Evolutionary conservation across 495 filamentous ascomycete genomes (phyloP).

Genomic region (Trypethelium eluteriae): DNA sequence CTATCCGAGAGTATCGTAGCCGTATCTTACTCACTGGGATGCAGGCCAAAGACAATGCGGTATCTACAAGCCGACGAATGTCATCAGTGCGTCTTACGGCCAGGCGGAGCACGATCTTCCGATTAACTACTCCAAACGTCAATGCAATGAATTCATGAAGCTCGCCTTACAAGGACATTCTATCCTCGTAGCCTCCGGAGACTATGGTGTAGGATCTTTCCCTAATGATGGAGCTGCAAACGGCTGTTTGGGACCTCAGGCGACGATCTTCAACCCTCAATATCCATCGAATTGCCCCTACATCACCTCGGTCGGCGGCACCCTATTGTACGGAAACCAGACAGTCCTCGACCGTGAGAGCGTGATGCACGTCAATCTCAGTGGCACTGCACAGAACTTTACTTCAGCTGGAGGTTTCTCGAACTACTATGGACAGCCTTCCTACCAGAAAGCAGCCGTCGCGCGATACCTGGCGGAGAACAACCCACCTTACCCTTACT

Average conservation of each 20-base stretch:
- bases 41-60: constrained; percentile 15
- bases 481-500: constrained; percentile 14
- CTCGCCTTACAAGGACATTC: constrained; percentile 18
- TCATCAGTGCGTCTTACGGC: constrained; percentile 21
- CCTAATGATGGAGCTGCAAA: constrained; percentile 15
- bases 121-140: constrained; percentile 16
- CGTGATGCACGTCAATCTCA: constrained; percentile 20
- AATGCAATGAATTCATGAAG: constrained; percentile 19
- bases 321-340: constrained; percentile 36
- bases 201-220: constrained; percentile 17
- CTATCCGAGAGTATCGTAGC: neutral
- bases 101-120: constrained; percentile 13
- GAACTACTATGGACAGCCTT: constrained; percentile 17
- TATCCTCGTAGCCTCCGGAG: constrained; percentile 16
- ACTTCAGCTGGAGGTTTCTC: constrained; percentile 19
- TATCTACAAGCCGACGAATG: constrained; percentile 19
- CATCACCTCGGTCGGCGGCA: constrained; percentile 46
- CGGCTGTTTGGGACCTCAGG: constrained; percentile 18
- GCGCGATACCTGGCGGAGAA: constrained; percentile 10
- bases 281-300: constrained; percentile 43
- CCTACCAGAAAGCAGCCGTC: constrained; percentile 19
- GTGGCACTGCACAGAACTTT: constrained; percentile 1
- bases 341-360: constrained; percentile 20
- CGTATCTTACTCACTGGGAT: neutral
- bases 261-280: constrained; percentile 14